Percentiles rank a stretch among this genome's conserved stretches.
Conservation (phyloP, 2,329 filamentous ascomycete species). For the Trichothecium sympodiale region DNA sequence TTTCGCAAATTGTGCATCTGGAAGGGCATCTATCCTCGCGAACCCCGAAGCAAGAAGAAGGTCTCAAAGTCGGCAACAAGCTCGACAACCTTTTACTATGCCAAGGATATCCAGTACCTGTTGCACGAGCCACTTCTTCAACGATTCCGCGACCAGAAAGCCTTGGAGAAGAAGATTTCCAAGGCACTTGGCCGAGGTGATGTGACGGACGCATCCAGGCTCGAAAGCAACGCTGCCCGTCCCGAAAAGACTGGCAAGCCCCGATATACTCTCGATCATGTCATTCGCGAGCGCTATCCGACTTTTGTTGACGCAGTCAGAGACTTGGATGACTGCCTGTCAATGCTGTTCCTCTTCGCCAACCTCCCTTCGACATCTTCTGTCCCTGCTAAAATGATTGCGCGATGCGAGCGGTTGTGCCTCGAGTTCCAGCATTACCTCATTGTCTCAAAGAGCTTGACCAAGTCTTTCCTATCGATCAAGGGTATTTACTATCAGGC, state of each 20-base stretch:
- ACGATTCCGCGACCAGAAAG: conserved; percentile 96
- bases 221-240: conserved; percentile 77
- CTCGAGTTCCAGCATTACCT: conserved; percentile 98
- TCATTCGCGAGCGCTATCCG: conserved; percentile 95
- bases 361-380: conserved; percentile 84
- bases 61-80: conserved; percentile 81
- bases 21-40: conserved; percentile 97
- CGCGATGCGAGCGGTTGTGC: conserved; percentile 82
- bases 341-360: conserved; percentile 94
- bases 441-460: conserved; percentile 80
- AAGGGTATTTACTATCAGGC: conserved; percentile 99
- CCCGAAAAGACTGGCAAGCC: conserved; percentile 87
- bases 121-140: conserved; percentile 88
- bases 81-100: conserved; percentile 82
- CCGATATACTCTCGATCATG: conserved; percentile 85
- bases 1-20: conserved; percentile 98
- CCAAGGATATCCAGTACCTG: conserved; percentile 97
- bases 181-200: conserved; percentile 86
- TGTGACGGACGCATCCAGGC: conserved; percentile 72
- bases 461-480: conserved; percentile 95
- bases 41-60: conserved; percentile 95
- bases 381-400: conserved; percentile 91
- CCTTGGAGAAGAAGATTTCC: conserved; percentile 94
- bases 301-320: conserved; percentile 90
- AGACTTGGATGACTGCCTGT: conserved; percentile 92